Conservation (phyloP, 331 rosid genomes). For the Malus hybrid region DNA sequence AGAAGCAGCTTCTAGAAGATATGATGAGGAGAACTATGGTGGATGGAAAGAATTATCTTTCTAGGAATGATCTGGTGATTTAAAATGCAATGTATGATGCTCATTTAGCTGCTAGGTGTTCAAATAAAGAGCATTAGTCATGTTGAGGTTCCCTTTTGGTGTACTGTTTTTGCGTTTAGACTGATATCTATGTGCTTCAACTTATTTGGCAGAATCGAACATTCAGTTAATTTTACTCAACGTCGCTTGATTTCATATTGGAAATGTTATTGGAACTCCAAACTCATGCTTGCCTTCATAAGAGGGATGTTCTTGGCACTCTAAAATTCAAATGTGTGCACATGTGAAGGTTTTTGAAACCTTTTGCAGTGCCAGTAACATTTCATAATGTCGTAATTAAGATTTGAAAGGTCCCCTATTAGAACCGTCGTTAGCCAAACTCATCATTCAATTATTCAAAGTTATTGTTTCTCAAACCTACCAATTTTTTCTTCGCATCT, state of each 20-base stretch:
- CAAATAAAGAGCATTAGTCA: neutral
- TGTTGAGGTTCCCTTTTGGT: neutral
- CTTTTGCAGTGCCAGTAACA: no score
- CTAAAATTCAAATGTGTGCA: no score
- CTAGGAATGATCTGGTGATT: neutral
- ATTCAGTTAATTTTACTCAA: neutral
- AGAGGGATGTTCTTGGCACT: no score
- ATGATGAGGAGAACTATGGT: slow-evolving; percentile 28
- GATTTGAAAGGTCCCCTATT: no score
- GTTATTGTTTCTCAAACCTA: no score
- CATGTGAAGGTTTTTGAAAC: no score
- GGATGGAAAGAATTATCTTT: slow-evolving; percentile 39
- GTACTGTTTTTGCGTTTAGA: neutral
- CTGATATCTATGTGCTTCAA: neutral
- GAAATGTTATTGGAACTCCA: neutral
- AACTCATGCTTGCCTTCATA: neutral
- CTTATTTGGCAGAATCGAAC: neutral
- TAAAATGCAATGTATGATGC: neutral
- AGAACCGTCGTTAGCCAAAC: no score
- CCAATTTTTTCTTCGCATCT: no score
- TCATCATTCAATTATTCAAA: no score
- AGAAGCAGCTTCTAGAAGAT: neutral
- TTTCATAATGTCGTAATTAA: no score
- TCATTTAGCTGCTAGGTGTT: neutral
- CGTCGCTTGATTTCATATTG: neutral